A percentile compares a stretch with the other conserved stretches of the same genome.
Conservation (phyloP, 305 asterid genomes). For the Fraxinus latifolia region DNA sequence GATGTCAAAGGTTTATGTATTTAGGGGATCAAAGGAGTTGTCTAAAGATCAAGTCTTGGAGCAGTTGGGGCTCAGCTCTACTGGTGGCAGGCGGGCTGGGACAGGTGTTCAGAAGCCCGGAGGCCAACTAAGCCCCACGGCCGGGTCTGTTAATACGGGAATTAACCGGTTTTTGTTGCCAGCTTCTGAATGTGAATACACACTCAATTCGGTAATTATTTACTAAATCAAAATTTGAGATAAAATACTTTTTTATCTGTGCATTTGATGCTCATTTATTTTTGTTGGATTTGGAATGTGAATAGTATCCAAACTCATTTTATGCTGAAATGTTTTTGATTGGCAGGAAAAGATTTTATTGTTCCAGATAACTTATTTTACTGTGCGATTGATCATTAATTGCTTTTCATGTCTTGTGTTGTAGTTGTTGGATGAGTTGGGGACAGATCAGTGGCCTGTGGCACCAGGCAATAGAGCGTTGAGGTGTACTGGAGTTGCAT, state of each 20-base stretch:
- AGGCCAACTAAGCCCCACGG: constrained; percentile 52
- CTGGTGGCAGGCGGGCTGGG: constrained; percentile 50
- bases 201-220: constrained; percentile 58
- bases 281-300: constrained; percentile 1
- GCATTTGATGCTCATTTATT: background rate
- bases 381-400: constrained; percentile 6
- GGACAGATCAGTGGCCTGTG: constrained; percentile 80
- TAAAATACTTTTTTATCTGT: background rate
- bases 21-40: constrained; percentile 81
- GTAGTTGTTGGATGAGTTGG: constrained; percentile 91
- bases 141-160: constrained; percentile 49
- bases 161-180: constrained; percentile 78
- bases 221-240: background rate
- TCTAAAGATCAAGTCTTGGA: constrained; percentile 88
- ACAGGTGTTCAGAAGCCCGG: constrained; percentile 55
- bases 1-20: constrained; percentile 79
- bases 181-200: constrained; percentile 85
- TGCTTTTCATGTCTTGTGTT: constrained; percentile 19
- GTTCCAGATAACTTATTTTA: constrained; percentile 8
- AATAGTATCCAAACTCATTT: background rate
- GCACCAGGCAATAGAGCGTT: constrained; percentile 74
- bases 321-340: background rate
- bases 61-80: constrained; percentile 67
- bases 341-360: background rate
- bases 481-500: constrained; percentile 92